Evolutionary conservation across 257 asterid genomes (phyloP), one percentile per base, ranked within the genome.

Genomic region (Nicotiana attenuata): DNA sequence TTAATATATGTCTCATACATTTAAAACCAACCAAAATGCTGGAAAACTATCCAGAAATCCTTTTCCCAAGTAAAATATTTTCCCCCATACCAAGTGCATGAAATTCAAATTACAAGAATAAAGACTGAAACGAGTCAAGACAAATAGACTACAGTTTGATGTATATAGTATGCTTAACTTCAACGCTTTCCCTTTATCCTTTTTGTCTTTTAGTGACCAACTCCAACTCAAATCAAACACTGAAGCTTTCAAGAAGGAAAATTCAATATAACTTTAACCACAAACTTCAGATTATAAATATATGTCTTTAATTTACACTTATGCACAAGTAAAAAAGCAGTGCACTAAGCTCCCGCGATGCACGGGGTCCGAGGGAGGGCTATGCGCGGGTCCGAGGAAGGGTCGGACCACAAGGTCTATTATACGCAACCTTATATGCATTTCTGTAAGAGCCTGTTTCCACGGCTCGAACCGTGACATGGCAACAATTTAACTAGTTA

Each of bases 121-220:
- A 68, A 38, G 31, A 68, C 20, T 5, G 31, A 45, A 68, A 38
- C 31, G 41, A 1, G 13, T 68, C 56, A 41, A 69, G 57, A 41
- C 59, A 69, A 2, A 41, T 71, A 16, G 20, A 22, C 78, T 71
- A 71, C 2, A 20, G 59, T 71, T 45, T 71, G 22, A 22, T n/a
- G 24, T 9, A 45, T n/a, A 22, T 10, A 3, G 22, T 73, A 2
- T 47, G 79, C 79, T 73, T 73, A 73, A 47, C 41, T 73, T 41
- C 60, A 73, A 73, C 79, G 61, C 79, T 47, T 73, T 47, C 20
- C 15, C 41, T 47, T 52, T 73, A 52, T 73, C 79, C 8, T 24
- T 45, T 73, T 47, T 73, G 79, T 47, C 53, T 73, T 73, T 19
- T 73, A 22, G 41, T 73, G 14, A 73, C 79, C 41, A 73, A 47